Percentiles rank a stretch among this genome's conserved stretches.
Conservation (phyloP, 2,329 filamentous ascomycete species). For the Diatrype stigma region DNA sequence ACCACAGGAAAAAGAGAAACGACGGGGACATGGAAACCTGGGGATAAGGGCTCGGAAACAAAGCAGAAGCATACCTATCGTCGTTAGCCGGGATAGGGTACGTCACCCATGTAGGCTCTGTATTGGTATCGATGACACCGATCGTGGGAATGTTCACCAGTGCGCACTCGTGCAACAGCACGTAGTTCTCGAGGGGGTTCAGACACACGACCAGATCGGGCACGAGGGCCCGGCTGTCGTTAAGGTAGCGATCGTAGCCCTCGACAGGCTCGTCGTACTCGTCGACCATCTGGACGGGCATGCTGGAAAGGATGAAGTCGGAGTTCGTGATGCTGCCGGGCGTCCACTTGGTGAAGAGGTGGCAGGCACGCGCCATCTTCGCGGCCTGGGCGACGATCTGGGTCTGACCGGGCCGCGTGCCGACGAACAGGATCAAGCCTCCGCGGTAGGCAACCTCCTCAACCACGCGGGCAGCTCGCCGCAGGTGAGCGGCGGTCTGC, state of each 20-base stretch:
- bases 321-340: slow-evolving; percentile 91
- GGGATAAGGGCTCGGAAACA: neutral
- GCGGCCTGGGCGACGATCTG: slow-evolving; percentile 78
- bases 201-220: slow-evolving; percentile 90
- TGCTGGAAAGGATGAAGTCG: slow-evolving; percentile 75
- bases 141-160: slow-evolving; percentile 87
- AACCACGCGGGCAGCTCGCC: slow-evolving; percentile 90
- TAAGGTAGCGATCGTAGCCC: slow-evolving; percentile 64
- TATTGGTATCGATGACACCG: slow-evolving; percentile 90
- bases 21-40: neutral
- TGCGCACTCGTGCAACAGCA: slow-evolving; percentile 86
- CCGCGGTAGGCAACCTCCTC: slow-evolving; percentile 79
- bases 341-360: slow-evolving; percentile 90
- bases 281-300: slow-evolving; percentile 71
- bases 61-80: slow-evolving; percentile 63
- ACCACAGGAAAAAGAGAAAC: no score
- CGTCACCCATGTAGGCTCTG: slow-evolving; percentile 88
- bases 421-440: slow-evolving; percentile 86
- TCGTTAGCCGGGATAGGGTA: slow-evolving; percentile 97
- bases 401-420: slow-evolving; percentile 78
- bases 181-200: slow-evolving; percentile 90
- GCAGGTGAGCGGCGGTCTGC: slow-evolving; percentile 79
- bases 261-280: slow-evolving; percentile 57
- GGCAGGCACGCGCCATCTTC: slow-evolving; percentile 71
- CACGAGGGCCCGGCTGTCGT: slow-evolving; percentile 61